phyloP scores from a whole-genome alignment of 1,139 yeast species.

The Saccharomycopsis phalli region DNA sequence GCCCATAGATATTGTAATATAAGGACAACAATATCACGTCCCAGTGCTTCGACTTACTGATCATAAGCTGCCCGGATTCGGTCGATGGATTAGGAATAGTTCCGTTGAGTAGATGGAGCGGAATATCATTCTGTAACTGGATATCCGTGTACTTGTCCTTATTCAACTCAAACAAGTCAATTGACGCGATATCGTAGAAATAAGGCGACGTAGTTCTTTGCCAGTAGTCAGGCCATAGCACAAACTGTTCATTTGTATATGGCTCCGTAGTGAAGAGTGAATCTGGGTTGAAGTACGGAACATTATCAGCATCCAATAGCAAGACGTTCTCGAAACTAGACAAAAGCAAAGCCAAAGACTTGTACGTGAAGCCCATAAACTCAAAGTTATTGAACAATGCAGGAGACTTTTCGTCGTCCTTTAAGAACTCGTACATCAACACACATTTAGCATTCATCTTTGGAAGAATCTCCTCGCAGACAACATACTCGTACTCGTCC shows the following conservation, averaged over 20 bases:
- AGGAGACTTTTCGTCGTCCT: constrained; percentile 4
- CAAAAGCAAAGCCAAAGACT: constrained; percentile 63
- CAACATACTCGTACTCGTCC: constrained; percentile 56
- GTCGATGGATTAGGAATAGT: constrained; percentile 53
- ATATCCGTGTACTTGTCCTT: not conserved
- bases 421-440: constrained; percentile 32
- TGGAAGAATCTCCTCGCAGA: constrained; percentile 61
- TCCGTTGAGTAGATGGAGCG: constrained; percentile 45
- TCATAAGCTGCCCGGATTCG: constrained; percentile 53
- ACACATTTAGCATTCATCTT: constrained; percentile 63
- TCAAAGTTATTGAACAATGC: constrained; percentile 34
- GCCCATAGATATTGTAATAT: constrained; percentile 54
- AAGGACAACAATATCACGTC: constrained; percentile 42
- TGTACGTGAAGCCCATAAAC: constrained; percentile 71
- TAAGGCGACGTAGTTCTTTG: constrained; percentile 60
- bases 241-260: constrained; percentile 47
- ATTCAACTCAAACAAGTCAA: constrained; percentile 9
- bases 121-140: constrained; percentile 23
- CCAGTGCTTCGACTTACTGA: constrained; percentile 46
- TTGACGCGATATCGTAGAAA: constrained; percentile 51
- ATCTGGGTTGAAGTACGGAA: constrained; percentile 53
- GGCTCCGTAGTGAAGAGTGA: constrained; percentile 45
- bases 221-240: constrained; percentile 85
- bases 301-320: constrained; percentile 68
- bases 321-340: constrained; percentile 74